Percentiles rank a stretch among this genome's conserved stretches.
These are phyloP conservation scores for Cryptococcus hybrid DNA, from an alignment of 1,284 basidiomycete genomes.

Conservation along the genomic window DNA sequence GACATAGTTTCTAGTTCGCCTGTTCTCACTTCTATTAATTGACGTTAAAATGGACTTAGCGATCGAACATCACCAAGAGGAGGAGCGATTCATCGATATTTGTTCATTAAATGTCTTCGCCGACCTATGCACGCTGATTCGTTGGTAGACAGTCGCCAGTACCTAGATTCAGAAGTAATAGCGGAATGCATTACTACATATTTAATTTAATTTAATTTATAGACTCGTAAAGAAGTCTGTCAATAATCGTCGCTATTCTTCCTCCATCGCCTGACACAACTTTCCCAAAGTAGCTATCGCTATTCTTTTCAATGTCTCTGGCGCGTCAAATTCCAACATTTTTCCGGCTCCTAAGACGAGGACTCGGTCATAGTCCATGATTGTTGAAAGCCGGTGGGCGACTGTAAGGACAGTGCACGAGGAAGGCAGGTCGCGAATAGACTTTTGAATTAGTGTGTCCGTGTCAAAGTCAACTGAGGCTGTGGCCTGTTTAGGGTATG, in stretches of 20 bases:
- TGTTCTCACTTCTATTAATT: too few relatives aligned
- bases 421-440: conserved; percentile 51
- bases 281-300: conserved; percentile 57
- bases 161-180: too few relatives aligned
- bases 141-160: too few relatives aligned
- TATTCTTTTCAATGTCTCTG: conserved; percentile 27
- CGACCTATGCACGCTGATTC: too few relatives aligned
- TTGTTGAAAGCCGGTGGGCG: conserved; percentile 53
- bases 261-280: conserved; percentile 58
- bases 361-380: conserved; percentile 57
- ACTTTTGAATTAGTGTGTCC: conserved; percentile 54
- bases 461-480: conserved; percentile 52
- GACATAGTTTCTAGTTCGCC: too few relatives aligned
- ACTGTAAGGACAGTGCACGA: conserved; percentile 51
- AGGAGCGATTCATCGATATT: too few relatives aligned
- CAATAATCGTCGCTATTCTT: neutral
- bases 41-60: too few relatives aligned
- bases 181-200: too few relatives aligned
- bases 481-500: conserved; percentile 35
- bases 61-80: too few relatives aligned
- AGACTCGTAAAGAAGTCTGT: too few relatives aligned
- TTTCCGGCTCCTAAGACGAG: conserved; percentile 56
- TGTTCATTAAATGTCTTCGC: too few relatives aligned
- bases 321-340: conserved; percentile 43
- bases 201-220: too few relatives aligned